These are phyloP conservation scores for Amanita bisporigera DNA, from an alignment of 1,284 basidiomycete species.

Conservation along the genomic window DNA sequence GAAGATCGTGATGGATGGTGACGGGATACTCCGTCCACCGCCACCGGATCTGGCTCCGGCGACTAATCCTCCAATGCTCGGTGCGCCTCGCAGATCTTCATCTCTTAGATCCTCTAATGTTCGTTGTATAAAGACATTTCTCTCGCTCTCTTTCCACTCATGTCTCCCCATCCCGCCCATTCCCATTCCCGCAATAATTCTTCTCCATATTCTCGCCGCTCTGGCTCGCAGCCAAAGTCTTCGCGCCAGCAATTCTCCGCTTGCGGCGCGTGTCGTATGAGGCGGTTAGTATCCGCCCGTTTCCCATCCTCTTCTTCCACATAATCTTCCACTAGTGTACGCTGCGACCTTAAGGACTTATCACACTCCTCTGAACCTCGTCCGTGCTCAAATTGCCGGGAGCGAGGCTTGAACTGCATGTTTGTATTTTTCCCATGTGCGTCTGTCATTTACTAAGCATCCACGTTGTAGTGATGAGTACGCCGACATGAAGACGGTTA, in stretches of 20 bases:
- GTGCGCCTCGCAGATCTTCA: slow-evolving; percentile 12
- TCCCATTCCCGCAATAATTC: slow-evolving; percentile 42
- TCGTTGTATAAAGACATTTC: slow-evolving; percentile 7
- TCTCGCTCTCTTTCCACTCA: slow-evolving; percentile 43
- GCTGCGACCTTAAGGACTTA: slow-evolving; percentile 81
- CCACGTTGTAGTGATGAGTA: slow-evolving; percentile 74
- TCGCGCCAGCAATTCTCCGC: slow-evolving; percentile 84
- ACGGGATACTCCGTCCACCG: slow-evolving; percentile 18
- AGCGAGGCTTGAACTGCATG: slow-evolving; percentile 85
- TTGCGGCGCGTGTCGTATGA: slow-evolving; percentile 88
- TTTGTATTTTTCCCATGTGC: slow-evolving; percentile 33
- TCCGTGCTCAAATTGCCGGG: slow-evolving; percentile 85
- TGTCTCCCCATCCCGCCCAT: slow-evolving; percentile 44
- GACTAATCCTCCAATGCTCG: slow-evolving; percentile 39
- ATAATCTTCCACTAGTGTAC: slow-evolving; percentile 56
- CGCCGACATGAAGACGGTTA: slow-evolving; percentile 86
- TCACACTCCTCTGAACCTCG: slow-evolving; percentile 56
- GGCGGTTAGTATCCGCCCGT: slow-evolving; percentile 56
- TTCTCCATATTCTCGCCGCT: slow-evolving; percentile 58
- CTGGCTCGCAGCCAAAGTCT: slow-evolving; percentile 68
- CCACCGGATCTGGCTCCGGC: slow-evolving; percentile 41
- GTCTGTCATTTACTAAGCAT: slow-evolving; percentile 10
- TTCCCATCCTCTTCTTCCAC: not conserved
- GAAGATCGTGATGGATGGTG: not conserved
- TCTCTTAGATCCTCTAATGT: slow-evolving; percentile 18